Conservation (phyloP, 805 yeast species). For the Blastobotrys terrestris region DNA sequence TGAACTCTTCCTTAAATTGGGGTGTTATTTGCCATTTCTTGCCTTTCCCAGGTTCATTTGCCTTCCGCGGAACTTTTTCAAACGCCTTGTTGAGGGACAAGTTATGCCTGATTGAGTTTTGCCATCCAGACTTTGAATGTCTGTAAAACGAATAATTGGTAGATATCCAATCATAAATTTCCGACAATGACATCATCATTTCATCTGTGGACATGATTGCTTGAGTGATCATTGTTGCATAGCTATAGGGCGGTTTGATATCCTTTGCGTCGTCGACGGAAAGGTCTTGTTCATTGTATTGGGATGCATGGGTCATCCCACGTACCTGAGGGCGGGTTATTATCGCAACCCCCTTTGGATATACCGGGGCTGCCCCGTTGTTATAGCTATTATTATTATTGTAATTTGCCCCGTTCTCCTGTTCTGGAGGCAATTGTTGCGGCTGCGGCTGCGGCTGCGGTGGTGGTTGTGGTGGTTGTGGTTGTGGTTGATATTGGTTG, state of each 20-base stretch:
- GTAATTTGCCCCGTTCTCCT: neutral
- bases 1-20: slow-evolving; percentile 73
- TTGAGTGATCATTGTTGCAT: slow-evolving; percentile 98
- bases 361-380: slow-evolving; percentile 11
- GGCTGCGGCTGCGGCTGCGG: slow-evolving; percentile 3
- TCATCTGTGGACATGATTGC: slow-evolving; percentile 86
- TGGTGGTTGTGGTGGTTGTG: slow-evolving; percentile 4
- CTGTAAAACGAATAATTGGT: slow-evolving; percentile 86
- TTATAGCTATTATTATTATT: too few species aligned
- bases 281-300: slow-evolving; percentile 38
- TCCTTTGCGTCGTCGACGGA: slow-evolving; percentile 88
- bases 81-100: slow-evolving; percentile 92
- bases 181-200: slow-evolving; percentile 82
- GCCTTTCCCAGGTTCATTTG: slow-evolving; percentile 97
- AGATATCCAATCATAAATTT: slow-evolving; percentile 88
- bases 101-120: slow-evolving; percentile 94
- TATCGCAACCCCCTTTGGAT: slow-evolving; percentile 38
- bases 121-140: slow-evolving; percentile 95
- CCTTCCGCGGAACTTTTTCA: slow-evolving; percentile 92
- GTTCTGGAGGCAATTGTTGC: slow-evolving; percentile 2
- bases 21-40: slow-evolving; percentile 98
- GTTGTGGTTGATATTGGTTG: slow-evolving; percentile 2
- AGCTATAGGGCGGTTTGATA: slow-evolving; percentile 93
- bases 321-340: slow-evolving; percentile 37
- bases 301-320: slow-evolving; percentile 25